Conservation (phyloP, 306 rosid genomes). For the Lablab purpureus region DNA sequence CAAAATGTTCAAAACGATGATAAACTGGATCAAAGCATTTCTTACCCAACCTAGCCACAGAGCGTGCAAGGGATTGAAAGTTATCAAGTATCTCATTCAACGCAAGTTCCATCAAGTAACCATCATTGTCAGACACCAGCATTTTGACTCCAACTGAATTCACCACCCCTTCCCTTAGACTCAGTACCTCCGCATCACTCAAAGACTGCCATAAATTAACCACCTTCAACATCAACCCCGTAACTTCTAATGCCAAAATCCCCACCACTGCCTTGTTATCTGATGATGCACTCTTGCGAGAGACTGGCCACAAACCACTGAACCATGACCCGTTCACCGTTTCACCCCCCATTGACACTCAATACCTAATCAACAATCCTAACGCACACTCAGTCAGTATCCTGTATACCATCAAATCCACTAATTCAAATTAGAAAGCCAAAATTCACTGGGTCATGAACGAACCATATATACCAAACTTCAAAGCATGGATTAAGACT, state of each 20-base stretch:
- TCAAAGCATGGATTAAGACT: background rate
- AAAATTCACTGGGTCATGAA: constrained; percentile 19
- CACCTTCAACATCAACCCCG: constrained; percentile 78
- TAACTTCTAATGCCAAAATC: constrained; percentile 76
- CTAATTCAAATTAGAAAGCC: constrained; percentile 21
- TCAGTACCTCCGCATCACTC: constrained; percentile 64
- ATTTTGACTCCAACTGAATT: constrained; percentile 67
- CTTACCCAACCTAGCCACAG: constrained; percentile 76
- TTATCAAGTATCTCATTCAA: constrained; percentile 78
- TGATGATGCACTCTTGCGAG: constrained; percentile 56
- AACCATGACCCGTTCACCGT: constrained; percentile 64
- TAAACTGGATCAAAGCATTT: constrained; percentile 73
- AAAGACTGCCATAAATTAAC: constrained; percentile 77
- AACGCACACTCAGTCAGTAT: constrained; percentile 28
- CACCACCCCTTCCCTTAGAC: constrained; percentile 62
- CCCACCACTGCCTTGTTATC: constrained; percentile 72
- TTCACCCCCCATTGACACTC: constrained; percentile 61
- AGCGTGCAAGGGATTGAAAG: constrained; percentile 62
- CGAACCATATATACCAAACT: background rate
- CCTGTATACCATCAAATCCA: constrained; percentile 55
- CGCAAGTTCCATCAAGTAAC: constrained; percentile 70
- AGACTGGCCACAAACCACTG: constrained; percentile 61
- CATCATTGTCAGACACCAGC: constrained; percentile 72
- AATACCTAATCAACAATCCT: constrained; percentile 34
- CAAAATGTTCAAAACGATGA: constrained; percentile 68